A percentile compares a stretch with the other conserved stretches of the same genome.
Evolutionary conservation across 805 yeast genomes (phyloP).

Genomic region (Yamadazyma laniorum): DNA sequence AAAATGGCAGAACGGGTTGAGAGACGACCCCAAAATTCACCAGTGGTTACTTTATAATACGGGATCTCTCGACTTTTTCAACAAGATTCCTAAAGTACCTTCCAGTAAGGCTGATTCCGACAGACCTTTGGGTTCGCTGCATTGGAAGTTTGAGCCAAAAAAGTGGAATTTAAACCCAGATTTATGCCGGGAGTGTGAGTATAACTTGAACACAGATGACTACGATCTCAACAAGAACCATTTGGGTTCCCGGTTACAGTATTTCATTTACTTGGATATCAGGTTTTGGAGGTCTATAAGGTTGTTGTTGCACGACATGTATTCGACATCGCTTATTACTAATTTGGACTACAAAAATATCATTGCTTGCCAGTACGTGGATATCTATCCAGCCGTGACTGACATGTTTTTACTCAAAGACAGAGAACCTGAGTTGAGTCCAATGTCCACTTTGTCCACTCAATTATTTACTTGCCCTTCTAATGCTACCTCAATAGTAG

Average conservation of each 20-base stretch:
- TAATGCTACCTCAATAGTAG: conserved; percentile 60
- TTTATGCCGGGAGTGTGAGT: conserved; percentile 47
- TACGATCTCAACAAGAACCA: conserved; percentile 24
- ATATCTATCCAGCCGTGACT: conserved; percentile 71
- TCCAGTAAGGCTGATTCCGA: conserved; percentile 10
- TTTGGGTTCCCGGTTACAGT: conserved; percentile 58
- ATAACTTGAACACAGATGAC: conserved; percentile 31
- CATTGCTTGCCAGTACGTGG: conserved; percentile 79
- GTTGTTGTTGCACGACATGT: conserved; percentile 57
- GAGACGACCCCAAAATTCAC: conserved; percentile 13
- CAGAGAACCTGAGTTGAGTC: conserved; percentile 83
- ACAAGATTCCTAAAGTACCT: conserved; percentile 39
- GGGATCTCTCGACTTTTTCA: conserved; percentile 33
- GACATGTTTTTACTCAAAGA: conserved; percentile 72
- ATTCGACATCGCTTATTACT: conserved; percentile 62
- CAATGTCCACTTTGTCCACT: conserved; percentile 69
- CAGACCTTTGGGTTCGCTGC: conserved; percentile 14
- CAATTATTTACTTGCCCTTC: conserved; percentile 91
- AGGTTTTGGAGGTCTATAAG: conserved; percentile 70
- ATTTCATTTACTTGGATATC: conserved; percentile 61
- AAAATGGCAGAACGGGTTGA: conserved; percentile 60
- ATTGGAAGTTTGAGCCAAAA: conserved; percentile 42
- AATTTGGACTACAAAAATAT: conserved; percentile 53
- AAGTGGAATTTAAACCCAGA: conserved; percentile 48
- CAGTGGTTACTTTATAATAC: conserved; percentile 19